Conservation (phyloP, 352 stramenopile species). For the Globisporangium takayamanum region DNA sequence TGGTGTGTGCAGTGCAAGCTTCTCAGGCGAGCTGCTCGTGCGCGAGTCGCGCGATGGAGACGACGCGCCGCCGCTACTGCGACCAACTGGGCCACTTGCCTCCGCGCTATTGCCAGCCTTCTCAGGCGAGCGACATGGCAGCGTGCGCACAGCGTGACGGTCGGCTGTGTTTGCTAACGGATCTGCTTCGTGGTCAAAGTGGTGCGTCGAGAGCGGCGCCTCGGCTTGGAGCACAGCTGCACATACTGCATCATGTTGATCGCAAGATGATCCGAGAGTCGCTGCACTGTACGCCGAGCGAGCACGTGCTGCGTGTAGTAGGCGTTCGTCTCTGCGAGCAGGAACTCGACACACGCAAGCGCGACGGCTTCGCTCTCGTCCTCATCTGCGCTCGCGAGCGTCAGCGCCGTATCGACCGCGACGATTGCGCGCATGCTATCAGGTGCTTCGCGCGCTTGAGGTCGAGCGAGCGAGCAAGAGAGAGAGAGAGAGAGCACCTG, state of each 20-base stretch:
- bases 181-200: constrained; percentile 21
- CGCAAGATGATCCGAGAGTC: constrained; percentile 18
- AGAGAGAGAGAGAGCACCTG: not conserved
- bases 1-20: not conserved
- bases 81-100: not conserved
- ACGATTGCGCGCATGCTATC: constrained; percentile 26
- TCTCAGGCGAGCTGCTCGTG: constrained; percentile 7
- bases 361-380: constrained; percentile 53
- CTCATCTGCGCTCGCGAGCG: constrained; percentile 29
- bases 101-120: constrained; percentile 8
- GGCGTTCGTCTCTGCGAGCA: constrained; percentile 54
- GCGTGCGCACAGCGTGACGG: constrained; percentile 36
- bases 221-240: constrained; percentile 25
- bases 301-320: constrained; percentile 37
- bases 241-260: constrained; percentile 36
- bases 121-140: constrained; percentile 30
- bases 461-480: not conserved
- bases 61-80: not conserved
- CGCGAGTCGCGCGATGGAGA: not conserved
- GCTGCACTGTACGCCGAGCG: constrained; percentile 14
- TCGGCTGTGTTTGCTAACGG: constrained; percentile 28
- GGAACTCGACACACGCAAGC: constrained; percentile 35
- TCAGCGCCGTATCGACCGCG: constrained; percentile 25
- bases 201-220: constrained; percentile 1
- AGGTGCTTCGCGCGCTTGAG: no score